Evolutionary conservation across 108 stramenopile genomes (phyloP), one percentile per base, ranked within the genome.

Genomic region (Cylindrotheca closterium): DNA sequence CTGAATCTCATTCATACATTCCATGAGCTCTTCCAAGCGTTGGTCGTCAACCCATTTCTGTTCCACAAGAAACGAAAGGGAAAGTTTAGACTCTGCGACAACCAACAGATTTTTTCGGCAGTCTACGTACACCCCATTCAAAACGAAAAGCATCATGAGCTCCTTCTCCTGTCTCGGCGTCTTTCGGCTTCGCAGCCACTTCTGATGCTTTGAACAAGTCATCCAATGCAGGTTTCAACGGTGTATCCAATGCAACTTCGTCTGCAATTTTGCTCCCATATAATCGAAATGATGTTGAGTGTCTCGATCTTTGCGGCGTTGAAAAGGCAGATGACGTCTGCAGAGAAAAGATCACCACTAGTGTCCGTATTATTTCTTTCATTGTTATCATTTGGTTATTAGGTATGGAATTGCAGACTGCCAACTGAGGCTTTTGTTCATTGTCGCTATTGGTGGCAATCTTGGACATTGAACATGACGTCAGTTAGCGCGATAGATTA

Each of bases 61-160:
- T 47, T 18, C 18, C n/a, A 47, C 1, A 47, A 18, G 17, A n/a
- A 47, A n/a, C 46, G 18, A 47, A 47, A 47, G 0, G 18, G 46
- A 47, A 47, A 0, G 46, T n/a, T 47, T 15, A n/a, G 17, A n/a
- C n/a, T 47, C 46, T 47, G n/a, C n/a, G 18, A 47, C n/a, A 47
- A 47, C 17, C 18, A 18, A 47, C 46, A 15, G 46, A 47, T 47
- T n/a, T 0, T n/a, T n/a, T n/a, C n/a, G n/a, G n/a, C 0, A n/a
- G n/a, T n/a, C n/a, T n/a, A n/a, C n/a, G n/a, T 19, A 57, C 47
- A 2, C 82, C 86, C 86, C 86, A 87, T 64, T 83, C 86, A 37
- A 64, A 87, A 0, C 86, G 82, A 64, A 86, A 82, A 1, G 74
- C 52, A 60, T 74, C 79, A 37, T 80, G 78, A 12, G 71, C 75